Percentiles rank a stretch among this genome's conserved stretches.
Conservation (phyloP, 2,329 filamentous ascomycete species). For the Aureobasidium sp. region DNA sequence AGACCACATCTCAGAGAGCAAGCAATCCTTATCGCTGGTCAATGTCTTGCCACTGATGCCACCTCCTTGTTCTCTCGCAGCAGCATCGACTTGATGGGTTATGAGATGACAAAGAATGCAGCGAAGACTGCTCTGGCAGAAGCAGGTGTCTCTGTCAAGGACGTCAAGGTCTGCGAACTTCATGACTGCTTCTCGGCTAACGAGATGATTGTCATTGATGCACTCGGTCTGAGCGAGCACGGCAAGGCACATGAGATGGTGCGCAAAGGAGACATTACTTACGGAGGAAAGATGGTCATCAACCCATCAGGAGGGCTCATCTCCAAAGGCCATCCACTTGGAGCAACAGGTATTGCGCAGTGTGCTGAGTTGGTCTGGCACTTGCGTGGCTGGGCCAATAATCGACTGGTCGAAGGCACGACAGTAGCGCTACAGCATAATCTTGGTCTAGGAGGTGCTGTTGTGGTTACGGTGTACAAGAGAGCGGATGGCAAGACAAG, state of each 20-base stretch:
- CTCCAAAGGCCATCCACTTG: conserved; percentile 90
- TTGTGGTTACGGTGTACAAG: conserved; percentile 83
- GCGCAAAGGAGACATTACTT: conserved; percentile 79
- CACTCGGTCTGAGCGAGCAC: conserved; percentile 65
- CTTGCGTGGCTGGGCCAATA: conserved; percentile 91
- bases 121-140: conserved; percentile 64
- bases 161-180: conserved; percentile 80
- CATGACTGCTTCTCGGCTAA: conserved; percentile 97
- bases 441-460: conserved; percentile 82
- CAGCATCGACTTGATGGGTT: conserved; percentile 84
- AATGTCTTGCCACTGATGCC: conserved; percentile 78
- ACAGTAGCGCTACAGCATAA: conserved; percentile 82
- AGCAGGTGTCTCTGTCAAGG: conserved; percentile 57
- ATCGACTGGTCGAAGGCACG: conserved; percentile 64
- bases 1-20: conserved; percentile 74
- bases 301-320: conserved; percentile 94
- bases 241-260: conserved; percentile 93
- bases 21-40: conserved; percentile 84
- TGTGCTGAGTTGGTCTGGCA: conserved; percentile 96
- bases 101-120: conserved; percentile 72
- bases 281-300: conserved; percentile 73
- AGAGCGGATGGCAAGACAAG: conserved; percentile 68
- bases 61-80: conserved; percentile 70
- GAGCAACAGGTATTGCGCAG: conserved; percentile 90
- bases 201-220: conserved; percentile 85